Evolutionary conservation across 2,329 filamentous ascomycete species (phyloP), one percentile per base, ranked within the genome.

Genomic region (Lasiodiplodia sp.): DNA sequence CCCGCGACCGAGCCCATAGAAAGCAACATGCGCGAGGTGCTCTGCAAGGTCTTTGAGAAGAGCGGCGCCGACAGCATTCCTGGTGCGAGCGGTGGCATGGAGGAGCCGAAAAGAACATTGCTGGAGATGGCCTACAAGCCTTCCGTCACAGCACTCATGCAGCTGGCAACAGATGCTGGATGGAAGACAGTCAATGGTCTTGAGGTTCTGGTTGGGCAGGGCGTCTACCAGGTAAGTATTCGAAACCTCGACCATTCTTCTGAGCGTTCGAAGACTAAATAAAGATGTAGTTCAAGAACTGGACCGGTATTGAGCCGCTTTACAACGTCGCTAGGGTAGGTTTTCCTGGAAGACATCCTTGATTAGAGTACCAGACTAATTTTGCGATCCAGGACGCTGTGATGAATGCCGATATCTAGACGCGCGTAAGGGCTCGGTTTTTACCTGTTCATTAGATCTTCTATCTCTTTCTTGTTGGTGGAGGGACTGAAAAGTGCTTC

Each of bases 121-220:
- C 82, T 98, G 3, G 96, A 99, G 80, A 97, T 99, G 94, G 95
- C 96, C 2, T 99, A 99, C 80, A 96, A 95, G 80, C 96, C 96
- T 23, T 84, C 87, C 0, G 86, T 92, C 65, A 99, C 96, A 4
- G 88, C 91, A 8, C 81, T 97, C 72, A 97, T 98, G 89, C 87
- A 92, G 77, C 83, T 97, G 77, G 95, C 94, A 2, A 86, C 89
- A 73, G 87, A 91, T 72, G 87, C 87, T 14, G 90, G 91, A 3
- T 99, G 96, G 96, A 86, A 83, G 68, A 93, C 91, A 2, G 91
- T 98, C 71, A 90, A 93, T 8, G 96, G 96, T 0, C 81, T 97
- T 49, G 96, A 99, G 79, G 94, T 96, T 37, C 84, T 99, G 67
- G 89, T 94, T 70, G 93, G 92, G 5, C 96, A 99, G 80, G 96